phyloP scores from a whole-genome alignment of 108 stramenopile species.

The Nannochloropsis granulata region DNA sequence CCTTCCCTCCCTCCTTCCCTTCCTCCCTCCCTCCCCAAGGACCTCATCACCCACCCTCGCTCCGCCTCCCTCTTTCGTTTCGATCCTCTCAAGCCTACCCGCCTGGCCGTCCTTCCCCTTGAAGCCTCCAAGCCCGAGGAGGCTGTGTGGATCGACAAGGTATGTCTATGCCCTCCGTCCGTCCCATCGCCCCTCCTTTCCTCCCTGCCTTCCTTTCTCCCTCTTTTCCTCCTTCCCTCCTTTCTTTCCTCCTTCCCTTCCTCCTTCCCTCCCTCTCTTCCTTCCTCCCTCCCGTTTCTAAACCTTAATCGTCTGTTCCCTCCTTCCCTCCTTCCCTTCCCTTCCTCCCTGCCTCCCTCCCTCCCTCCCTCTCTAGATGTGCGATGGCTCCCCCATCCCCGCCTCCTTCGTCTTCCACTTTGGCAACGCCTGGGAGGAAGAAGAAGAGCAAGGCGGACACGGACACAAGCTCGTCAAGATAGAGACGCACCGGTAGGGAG shows the following conservation, averaged over 20 bases:
- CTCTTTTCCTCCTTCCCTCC: background rate
- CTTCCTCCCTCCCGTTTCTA: background rate
- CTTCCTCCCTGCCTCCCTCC: background rate
- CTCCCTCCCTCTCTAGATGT: background rate
- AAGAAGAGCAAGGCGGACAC: background rate
- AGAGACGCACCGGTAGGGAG: background rate
- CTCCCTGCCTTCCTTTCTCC: background rate
- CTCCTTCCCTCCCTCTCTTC: background rate
- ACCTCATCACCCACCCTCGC: constrained; percentile 43
- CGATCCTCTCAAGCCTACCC: constrained; percentile 44
- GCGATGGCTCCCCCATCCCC: constrained; percentile 65
- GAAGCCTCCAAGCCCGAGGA: background rate
- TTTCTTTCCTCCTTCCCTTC: background rate
- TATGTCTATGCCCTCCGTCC: background rate
- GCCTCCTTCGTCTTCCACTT: constrained; percentile 74
- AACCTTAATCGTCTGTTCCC: constrained; percentile 56
- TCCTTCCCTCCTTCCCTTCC: constrained; percentile 61
- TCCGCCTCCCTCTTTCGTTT: constrained; percentile 88
- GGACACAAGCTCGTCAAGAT: background rate
- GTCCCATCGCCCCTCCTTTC: background rate
- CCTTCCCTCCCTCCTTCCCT: background rate
- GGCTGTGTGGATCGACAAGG: background rate
- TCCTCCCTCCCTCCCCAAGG: background rate
- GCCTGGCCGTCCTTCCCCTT: background rate
- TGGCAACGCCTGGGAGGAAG: constrained; percentile 54